Evolutionary conservation across 2,329 filamentous ascomycete genomes (phyloP).

Genomic region (Zasmidium citrigriseum): DNA sequence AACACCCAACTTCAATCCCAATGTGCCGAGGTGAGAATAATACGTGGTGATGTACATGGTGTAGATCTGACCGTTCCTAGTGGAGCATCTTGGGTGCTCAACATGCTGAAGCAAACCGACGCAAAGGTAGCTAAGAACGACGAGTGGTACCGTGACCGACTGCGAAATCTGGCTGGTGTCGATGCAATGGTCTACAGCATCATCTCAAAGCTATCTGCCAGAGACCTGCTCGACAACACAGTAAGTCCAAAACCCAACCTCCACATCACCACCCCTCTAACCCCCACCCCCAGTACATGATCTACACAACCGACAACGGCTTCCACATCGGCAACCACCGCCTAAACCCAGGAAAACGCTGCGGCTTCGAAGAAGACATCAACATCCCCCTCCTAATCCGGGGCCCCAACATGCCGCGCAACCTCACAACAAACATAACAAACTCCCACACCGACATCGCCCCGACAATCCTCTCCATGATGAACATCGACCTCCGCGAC

Average conservation of each 20-base stretch:
- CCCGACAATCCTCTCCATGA: constrained; percentile 56
- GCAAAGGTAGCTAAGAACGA: constrained; percentile 52
- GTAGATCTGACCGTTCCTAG: too few species aligned
- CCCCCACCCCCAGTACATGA: too few species aligned
- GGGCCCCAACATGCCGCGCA: constrained; percentile 56
- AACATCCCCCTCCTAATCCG: constrained; percentile 61
- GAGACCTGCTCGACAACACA: constrained; percentile 46
- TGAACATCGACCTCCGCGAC: constrained; percentile 41
- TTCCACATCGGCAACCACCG: constrained; percentile 63
- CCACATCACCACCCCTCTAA: too few species aligned
- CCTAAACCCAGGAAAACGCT: constrained; percentile 59
- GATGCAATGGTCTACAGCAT: constrained; percentile 57
- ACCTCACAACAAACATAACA: constrained; percentile 47
- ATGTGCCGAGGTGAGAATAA: not conserved
- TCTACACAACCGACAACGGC: too few species aligned
- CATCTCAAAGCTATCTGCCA: constrained; percentile 44
- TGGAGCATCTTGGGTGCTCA: constrained; percentile 51
- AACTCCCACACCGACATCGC: constrained; percentile 67
- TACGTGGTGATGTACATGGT: not conserved
- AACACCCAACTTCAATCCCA: constrained; percentile 48
- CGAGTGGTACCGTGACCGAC: constrained; percentile 53
- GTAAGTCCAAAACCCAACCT: too few species aligned
- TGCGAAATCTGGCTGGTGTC: constrained; percentile 56
- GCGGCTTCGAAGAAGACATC: constrained; percentile 61
- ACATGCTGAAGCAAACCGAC: constrained; percentile 44